Evolutionary conservation across 2,329 filamentous ascomycete genomes (phyloP).

Genomic region (Chaetomiaceae sp.): DNA sequence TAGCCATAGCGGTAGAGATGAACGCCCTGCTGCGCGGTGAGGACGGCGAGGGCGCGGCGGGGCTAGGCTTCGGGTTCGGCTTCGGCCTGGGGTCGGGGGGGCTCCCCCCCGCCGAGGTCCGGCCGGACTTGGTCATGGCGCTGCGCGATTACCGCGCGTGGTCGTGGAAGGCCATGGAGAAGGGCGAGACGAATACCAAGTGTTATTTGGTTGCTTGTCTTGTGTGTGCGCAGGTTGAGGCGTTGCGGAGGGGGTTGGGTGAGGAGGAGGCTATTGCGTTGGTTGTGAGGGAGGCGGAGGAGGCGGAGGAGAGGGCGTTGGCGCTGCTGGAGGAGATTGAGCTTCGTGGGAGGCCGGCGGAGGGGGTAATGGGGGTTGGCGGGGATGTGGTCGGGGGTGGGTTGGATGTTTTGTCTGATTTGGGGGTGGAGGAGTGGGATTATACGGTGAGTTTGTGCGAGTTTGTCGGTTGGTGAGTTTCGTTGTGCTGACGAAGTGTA

Average conservation of each 20-base stretch:
- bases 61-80: too few species aligned
- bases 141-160: conserved; percentile 40
- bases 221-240: conserved; percentile 39
- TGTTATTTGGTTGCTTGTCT: conserved; percentile 41
- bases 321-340: conserved; percentile 26
- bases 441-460: conserved; percentile 33
- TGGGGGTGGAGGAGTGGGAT: conserved; percentile 37
- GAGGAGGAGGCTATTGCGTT: conserved; percentile 32
- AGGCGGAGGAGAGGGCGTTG: conserved; percentile 23
- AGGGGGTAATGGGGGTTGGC: conserved; percentile 9
- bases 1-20: conserved; percentile 40
- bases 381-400: conserved; percentile 22
- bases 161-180: conserved; percentile 37
- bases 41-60: too few species aligned
- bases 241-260: conserved; percentile 33
- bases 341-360: conserved; percentile 11
- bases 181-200: conserved; percentile 53
- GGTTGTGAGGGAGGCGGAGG: conserved; percentile 35
- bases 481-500: background rate
- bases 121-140: conserved; percentile 39
- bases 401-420: background rate
- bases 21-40: conserved; percentile 38
- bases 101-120: conserved; percentile 30
- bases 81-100: conserved; percentile 33
- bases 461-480: background rate